Conservation (phyloP, 148 eudicot genomes). For the Fagopyrum homotropicum region DNA sequence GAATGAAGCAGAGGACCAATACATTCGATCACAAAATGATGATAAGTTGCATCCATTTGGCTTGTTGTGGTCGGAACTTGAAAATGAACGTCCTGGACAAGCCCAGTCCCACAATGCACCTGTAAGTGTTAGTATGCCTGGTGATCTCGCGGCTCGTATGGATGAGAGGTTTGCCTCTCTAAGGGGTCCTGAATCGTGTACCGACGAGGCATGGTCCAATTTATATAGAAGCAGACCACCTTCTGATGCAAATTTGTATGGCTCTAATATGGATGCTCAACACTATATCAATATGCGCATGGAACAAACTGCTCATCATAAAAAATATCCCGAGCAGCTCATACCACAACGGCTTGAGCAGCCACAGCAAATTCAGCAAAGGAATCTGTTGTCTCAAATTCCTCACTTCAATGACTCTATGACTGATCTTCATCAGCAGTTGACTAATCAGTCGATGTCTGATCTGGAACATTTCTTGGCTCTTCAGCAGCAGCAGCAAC, state of each 20-base stretch:
- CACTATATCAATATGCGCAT: constrained; percentile 27
- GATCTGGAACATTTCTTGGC: constrained; percentile 77
- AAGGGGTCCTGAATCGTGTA: constrained; percentile 27
- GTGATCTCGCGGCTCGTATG: constrained; percentile 32
- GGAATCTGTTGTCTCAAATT: constrained; percentile 40
- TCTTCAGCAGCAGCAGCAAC: constrained; percentile 59
- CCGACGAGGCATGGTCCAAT: constrained; percentile 51
- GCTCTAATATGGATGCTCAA: constrained; percentile 47
- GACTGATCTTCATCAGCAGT: constrained; percentile 34
- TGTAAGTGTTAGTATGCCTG: constrained; percentile 31
- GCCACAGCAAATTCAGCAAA: constrained; percentile 46
- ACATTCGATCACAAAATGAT: constrained; percentile 27
- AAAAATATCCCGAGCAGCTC: constrained; percentile 52
- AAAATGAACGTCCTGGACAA: constrained; percentile 43
- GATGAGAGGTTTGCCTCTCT: constrained; percentile 23
- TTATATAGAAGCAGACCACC: constrained; percentile 33
- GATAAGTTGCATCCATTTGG: constrained; percentile 91
- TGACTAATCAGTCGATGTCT: constrained; percentile 45
- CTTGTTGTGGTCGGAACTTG: constrained; percentile 87
- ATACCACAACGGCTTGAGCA: constrained; percentile 45
- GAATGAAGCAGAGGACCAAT: constrained; percentile 31
- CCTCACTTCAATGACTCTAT: constrained; percentile 43
- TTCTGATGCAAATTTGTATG: constrained; percentile 43
- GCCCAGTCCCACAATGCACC: constrained; percentile 35
- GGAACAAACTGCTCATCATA: constrained; percentile 54